phyloP scores from a whole-genome alignment of 768 basidiomycete species.

The Auriculariales sp. region DNA sequence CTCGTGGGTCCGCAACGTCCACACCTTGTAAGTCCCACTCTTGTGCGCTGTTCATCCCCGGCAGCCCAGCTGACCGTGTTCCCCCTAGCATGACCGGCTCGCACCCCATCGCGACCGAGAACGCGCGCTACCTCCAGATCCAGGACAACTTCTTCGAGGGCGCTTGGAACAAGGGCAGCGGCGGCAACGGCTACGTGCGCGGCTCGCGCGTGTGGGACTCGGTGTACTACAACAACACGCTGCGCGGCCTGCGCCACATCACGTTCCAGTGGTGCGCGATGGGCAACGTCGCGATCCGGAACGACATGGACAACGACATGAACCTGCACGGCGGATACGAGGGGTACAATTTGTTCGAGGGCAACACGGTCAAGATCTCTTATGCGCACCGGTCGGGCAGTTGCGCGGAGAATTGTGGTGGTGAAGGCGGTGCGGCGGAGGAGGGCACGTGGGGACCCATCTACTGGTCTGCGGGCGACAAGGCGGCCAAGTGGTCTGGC shows the following conservation, averaged over 20 bases:
- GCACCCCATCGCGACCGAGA: not conserved
- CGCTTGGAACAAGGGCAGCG: not conserved
- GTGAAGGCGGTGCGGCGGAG: not conserved
- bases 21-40: not conserved
- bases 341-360: not conserved
- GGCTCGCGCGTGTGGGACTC: not conserved
- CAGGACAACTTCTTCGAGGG: slow-evolving; percentile 1
- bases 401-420: not conserved
- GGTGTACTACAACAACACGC: not conserved
- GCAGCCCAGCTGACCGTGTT: not conserved
- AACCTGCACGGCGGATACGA: not conserved
- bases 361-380: not conserved
- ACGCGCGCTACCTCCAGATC: not conserved
- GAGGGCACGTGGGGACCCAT: not conserved
- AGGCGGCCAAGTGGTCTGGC: not conserved
- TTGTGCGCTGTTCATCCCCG: not conserved
- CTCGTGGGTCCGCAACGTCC: not conserved
- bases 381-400: not conserved
- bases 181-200: slow-evolving; percentile 1
- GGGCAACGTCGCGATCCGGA: not conserved
- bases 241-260: not conserved
- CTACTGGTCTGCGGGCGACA: not conserved
- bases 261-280: slow-evolving; percentile 1
- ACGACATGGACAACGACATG: not conserved
- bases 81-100: not conserved